Conservation (phyloP, 805 yeast species). For the Candida tammaniensis region DNA sequence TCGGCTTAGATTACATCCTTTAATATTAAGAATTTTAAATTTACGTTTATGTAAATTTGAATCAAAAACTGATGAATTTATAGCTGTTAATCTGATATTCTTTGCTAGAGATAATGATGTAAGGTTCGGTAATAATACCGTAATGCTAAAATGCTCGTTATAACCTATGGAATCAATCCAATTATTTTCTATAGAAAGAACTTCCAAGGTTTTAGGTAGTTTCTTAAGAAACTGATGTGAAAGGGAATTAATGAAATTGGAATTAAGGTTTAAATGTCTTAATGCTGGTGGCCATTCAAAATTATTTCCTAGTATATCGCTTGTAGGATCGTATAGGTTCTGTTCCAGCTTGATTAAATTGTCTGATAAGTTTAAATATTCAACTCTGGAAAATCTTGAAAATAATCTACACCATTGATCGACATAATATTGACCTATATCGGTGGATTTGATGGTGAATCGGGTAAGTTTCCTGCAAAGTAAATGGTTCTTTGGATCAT, state of each 20-base stretch:
- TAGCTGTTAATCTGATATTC: conserved; percentile 13
- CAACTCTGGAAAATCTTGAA: conserved; percentile 19
- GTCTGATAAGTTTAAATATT: conserved; percentile 22
- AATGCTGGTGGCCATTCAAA: conserved; percentile 25
- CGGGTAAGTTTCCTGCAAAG: conserved; percentile 18
- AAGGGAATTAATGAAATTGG: conserved; percentile 21
- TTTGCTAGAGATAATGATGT: conserved; percentile 14
- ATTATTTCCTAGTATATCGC: conserved; percentile 18
- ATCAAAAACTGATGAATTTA: conserved; percentile 17
- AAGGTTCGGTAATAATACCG: conserved; percentile 19
- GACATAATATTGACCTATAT: conserved; percentile 31
- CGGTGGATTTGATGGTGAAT: conserved; percentile 28
- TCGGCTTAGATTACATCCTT: too few species aligned
- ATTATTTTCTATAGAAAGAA: conserved; percentile 22
- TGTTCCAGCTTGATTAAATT: conserved; percentile 19
- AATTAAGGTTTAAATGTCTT: conserved; percentile 20
- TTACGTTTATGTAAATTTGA: conserved; percentile 6
- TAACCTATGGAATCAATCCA: conserved; percentile 9
- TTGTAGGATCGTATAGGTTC: conserved; percentile 1
- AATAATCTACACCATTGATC: conserved; percentile 32
- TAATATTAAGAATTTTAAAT: conserved; percentile 7
- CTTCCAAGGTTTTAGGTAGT: conserved; percentile 27
- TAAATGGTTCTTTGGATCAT: conserved; percentile 11
- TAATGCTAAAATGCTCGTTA: conserved; percentile 8
- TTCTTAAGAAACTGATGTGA: conserved; percentile 17